These are phyloP conservation scores for Thelephora aurantiotincta DNA, from an alignment of 768 basidiomycete species.

Conservation along the genomic window DNA sequence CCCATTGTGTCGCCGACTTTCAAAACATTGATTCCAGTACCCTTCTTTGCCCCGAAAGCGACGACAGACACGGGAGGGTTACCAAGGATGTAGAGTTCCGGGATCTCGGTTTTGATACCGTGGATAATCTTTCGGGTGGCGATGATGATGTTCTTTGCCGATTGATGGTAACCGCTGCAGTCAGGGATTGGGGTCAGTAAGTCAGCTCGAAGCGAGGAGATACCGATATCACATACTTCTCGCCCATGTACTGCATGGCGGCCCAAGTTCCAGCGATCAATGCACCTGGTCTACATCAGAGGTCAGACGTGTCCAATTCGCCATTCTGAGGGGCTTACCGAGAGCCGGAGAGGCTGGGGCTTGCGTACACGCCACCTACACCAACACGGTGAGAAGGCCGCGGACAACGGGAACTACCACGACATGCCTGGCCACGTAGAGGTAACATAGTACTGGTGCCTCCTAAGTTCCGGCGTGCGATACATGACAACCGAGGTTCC, in stretches of 20 bases:
- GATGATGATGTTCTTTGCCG: slow-evolving; percentile 72
- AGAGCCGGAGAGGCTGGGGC: slow-evolving; percentile 82
- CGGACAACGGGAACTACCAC: slow-evolving; percentile 1
- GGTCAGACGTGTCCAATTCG: not conserved
- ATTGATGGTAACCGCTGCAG: slow-evolving; percentile 70
- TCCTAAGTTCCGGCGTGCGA: slow-evolving; percentile 56
- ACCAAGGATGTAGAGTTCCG: slow-evolving; percentile 81
- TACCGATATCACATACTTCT: slow-evolving; percentile 37
- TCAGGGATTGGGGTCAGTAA: slow-evolving; percentile 1
- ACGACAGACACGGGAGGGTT: slow-evolving; percentile 84
- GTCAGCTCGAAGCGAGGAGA: not conserved
- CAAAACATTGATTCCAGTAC: slow-evolving; percentile 45
- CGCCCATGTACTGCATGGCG: slow-evolving; percentile 87
- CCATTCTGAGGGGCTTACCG: slow-evolving; percentile 36
- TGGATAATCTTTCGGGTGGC: slow-evolving; percentile 58
- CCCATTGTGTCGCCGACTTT: slow-evolving; percentile 87
- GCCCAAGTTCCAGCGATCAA: slow-evolving; percentile 95
- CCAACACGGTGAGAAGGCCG: slow-evolving; percentile 9
- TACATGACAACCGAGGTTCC: slow-evolving; percentile 96
- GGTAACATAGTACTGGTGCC: slow-evolving; percentile 78
- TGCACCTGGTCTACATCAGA: slow-evolving; percentile 60
- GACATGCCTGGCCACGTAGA: slow-evolving; percentile 61
- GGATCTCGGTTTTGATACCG: slow-evolving; percentile 50
- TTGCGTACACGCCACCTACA: slow-evolving; percentile 77
- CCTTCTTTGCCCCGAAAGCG: slow-evolving; percentile 63